Conservation (phyloP, 768 basidiomycete species). For the Pisolithus sp. region DNA sequence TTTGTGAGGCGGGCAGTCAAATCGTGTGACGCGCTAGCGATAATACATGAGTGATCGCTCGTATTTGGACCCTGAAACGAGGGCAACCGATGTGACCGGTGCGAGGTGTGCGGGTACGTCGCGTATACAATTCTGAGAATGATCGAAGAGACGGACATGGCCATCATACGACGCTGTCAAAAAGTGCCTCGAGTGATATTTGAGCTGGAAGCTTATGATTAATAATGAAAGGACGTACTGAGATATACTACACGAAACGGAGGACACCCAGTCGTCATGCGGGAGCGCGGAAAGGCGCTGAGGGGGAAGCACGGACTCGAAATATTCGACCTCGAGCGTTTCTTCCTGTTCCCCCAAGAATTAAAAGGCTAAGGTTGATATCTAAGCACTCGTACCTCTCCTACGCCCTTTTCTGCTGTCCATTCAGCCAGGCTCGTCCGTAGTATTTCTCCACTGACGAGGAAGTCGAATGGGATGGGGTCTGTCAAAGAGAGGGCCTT, state of each 20-base stretch:
- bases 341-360: conserved; percentile 53
- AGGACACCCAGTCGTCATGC: conserved; percentile 93
- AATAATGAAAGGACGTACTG: background rate
- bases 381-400: conserved; percentile 43
- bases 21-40: conserved; percentile 77
- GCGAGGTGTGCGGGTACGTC: conserved; percentile 51
- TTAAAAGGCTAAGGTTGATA: conserved; percentile 3
- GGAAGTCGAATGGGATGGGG: conserved; percentile 89
- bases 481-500: conserved; percentile 73
- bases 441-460: conserved; percentile 78
- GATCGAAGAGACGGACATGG: conserved; percentile 65
- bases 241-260: conserved; percentile 53
- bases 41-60: conserved; percentile 29
- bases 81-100: conserved; percentile 59
- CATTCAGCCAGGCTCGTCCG: conserved; percentile 66
- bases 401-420: conserved; percentile 62
- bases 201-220: background rate
- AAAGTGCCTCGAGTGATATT: conserved; percentile 44
- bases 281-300: conserved; percentile 72
- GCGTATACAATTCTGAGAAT: conserved; percentile 51
- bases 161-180: conserved; percentile 81
- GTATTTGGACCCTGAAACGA: conserved; percentile 37
- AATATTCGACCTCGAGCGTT: conserved; percentile 87
- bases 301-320: conserved; percentile 84
- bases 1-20: conserved; percentile 56